These are phyloP conservation scores for Alternaria brassicicola DNA, from an alignment of 2,329 filamentous ascomycete species.

Conservation along the genomic window DNA sequence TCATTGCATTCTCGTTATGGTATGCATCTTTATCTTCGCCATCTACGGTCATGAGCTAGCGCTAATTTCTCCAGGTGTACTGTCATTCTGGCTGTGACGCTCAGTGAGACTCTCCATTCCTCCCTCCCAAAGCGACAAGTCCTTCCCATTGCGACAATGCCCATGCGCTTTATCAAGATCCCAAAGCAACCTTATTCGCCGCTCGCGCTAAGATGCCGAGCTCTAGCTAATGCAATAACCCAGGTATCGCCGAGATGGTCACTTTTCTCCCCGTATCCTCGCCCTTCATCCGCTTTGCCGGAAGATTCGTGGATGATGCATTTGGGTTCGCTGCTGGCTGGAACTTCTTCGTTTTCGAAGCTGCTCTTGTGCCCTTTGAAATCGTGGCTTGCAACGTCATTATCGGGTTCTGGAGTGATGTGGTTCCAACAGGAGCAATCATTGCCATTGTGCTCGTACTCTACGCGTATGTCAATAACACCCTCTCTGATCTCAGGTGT, in stretches of 20 bases:
- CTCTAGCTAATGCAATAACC: conserved; percentile 23
- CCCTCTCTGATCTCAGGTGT: background rate
- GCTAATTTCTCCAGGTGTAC: conserved; percentile 44
- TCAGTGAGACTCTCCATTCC: conserved; percentile 42
- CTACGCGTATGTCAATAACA: conserved; percentile 58
- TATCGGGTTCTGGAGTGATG: conserved; percentile 57
- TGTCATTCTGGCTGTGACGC: conserved; percentile 51
- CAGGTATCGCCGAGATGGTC: conserved; percentile 74
- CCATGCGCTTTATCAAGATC: conserved; percentile 18
- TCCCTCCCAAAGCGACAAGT: conserved; percentile 28
- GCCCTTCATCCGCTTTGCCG: conserved; percentile 78
- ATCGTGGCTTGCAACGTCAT: conserved; percentile 58
- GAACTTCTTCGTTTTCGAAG: conserved; percentile 76
- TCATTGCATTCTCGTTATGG: conserved; percentile 56
- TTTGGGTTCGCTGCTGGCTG: conserved; percentile 75
- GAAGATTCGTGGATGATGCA: conserved; percentile 75
- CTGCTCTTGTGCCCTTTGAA: conserved; percentile 70
- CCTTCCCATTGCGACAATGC: conserved; percentile 27
- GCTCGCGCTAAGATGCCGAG: conserved; percentile 7
- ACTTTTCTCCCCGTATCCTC: conserved; percentile 78
- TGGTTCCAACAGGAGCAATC: conserved; percentile 64
- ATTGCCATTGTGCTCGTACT: conserved; percentile 65
- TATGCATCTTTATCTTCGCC: conserved; percentile 22
- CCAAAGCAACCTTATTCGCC: conserved; percentile 16
- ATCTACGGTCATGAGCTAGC: background rate